Percentiles rank a stretch among this genome's conserved stretches.
Evolutionary conservation across 164 flowering plant genomes (phyloP).

Genomic region (Saururus chinensis): DNA sequence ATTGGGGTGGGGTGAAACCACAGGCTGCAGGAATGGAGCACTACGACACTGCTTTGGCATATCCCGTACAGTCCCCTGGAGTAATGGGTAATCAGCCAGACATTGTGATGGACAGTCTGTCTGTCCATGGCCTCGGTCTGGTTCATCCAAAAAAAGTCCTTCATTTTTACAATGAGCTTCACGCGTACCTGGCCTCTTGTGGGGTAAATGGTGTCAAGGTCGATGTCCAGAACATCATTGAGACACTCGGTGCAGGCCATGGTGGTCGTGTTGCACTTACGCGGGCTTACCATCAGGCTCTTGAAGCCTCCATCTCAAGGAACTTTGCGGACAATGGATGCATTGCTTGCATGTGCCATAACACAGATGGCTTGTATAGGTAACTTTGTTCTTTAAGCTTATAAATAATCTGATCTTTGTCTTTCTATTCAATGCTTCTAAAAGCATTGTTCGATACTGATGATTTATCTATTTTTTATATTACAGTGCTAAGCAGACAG

Average conservation of each 20-base stretch:
- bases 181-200: constrained; percentile 79
- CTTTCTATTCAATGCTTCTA: neutral
- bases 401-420: neutral
- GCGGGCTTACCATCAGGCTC: constrained; percentile 75
- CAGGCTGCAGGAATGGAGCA: constrained; percentile 82
- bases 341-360: constrained; percentile 91
- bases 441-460: neutral
- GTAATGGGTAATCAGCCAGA: constrained; percentile 84
- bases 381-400: neutral
- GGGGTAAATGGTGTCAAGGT: constrained; percentile 96
- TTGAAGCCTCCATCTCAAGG: constrained; percentile 74
- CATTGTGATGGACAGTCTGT: constrained; percentile 83
- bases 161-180: constrained; percentile 90
- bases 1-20: constrained; percentile 99
- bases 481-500: constrained; percentile 71
- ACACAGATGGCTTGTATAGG: constrained; percentile 70
- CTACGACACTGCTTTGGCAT: constrained; percentile 63
- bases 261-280: constrained; percentile 92
- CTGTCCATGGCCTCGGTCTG: constrained; percentile 81
- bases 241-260: constrained; percentile 87
- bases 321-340: constrained; percentile 88
- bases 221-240: constrained; percentile 87
- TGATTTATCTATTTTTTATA: neutral
- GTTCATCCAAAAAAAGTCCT: constrained; percentile 82
- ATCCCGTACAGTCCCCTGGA: constrained; percentile 81